Evolutionary conservation across 2,329 filamentous ascomycete species (phyloP).

Genomic region (Sporothrix curviconia): DNA sequence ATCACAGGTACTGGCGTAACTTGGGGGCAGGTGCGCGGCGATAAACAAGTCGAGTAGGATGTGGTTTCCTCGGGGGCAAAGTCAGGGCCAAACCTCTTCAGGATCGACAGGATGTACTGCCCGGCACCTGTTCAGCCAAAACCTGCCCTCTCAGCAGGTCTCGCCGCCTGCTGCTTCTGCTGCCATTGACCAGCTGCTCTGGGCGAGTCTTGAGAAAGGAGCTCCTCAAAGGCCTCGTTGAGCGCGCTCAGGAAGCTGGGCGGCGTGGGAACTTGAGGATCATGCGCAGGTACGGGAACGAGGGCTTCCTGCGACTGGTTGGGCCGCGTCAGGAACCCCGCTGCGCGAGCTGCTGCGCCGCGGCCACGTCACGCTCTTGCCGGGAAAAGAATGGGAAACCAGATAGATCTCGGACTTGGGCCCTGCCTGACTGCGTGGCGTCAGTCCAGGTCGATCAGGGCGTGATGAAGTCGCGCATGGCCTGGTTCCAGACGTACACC

Average conservation of each 20-base stretch:
- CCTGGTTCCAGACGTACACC: constrained; percentile 95
- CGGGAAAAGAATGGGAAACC: constrained; percentile 90
- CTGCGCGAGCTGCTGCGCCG: constrained; percentile 52
- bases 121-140: constrained; percentile 71
- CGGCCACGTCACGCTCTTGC: constrained; percentile 70
- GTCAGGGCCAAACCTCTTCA: constrained; percentile 73
- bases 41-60: constrained; percentile 99
- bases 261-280: constrained; percentile 83
- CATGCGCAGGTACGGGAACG: constrained; percentile 78
- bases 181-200: constrained; percentile 52
- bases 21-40: constrained; percentile 90
- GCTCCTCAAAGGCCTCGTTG: constrained; percentile 95
- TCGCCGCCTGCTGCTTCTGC: constrained; percentile 32
- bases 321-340: constrained; percentile 55
- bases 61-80: constrained; percentile 74
- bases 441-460: constrained; percentile 85
- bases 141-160: constrained; percentile 59
- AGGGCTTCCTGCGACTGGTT: constrained; percentile 52
- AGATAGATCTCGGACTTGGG: constrained; percentile 88
- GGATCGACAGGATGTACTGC: constrained; percentile 85
- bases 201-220: constrained; percentile 77
- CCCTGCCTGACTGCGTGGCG: constrained; percentile 61
- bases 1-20: constrained; percentile 92
- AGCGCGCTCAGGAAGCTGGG: constrained; percentile 89
- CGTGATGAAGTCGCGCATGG: constrained; percentile 81